Evolutionary conservation across 306 rosid species (phyloP), one percentile per base, ranked within the genome.

Genomic region (Begonia peltatifolia): DNA sequence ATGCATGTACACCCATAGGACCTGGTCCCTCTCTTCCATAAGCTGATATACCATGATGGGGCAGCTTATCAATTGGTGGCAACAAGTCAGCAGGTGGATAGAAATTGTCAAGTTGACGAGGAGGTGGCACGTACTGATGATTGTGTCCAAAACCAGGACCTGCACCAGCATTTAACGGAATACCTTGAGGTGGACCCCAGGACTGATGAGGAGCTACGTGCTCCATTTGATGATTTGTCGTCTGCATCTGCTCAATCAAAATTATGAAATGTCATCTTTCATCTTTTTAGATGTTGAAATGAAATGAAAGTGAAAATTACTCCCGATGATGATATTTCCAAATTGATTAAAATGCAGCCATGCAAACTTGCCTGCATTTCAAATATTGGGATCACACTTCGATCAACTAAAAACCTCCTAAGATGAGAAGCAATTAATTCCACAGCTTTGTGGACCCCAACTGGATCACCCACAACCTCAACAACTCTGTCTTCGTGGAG

Each of bases 401-500:
- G 93, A 59, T 92, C 99, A 59, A 92, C 96, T 47, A 92, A 75
- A 71, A 92, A 87, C 76, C 87, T 92, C 82, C 88, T 76, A 51
- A 92, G 84, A 63, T 83, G 99, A 48, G 94, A 75, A 41, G 94
- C 96, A 74, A 92, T 76, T 14, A 92, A 73, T 70, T 87, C 99
- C 53, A 92, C 58, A 18, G 93, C 99, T 74, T 77, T 83, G 60
- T 87, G 99, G 67, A 92, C 94, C 35, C 83, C 84, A 22, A 71
- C 51, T 35, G 94, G 72, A 44, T 92, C 96, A 57, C 96, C 99
- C 41, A 77, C 74, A 59, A 92, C 80, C 77, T 92, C 99, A 54
- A 92, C 99, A 62, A 87, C 89, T 66, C 96, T 74, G 64, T 92
- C 99, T 72, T 92, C 99, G 75, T 74, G 89, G 67, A 92, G 96